Evolutionary conservation across 768 basidiomycete genomes (phyloP).

Genomic region (Suillus ampliporus): DNA sequence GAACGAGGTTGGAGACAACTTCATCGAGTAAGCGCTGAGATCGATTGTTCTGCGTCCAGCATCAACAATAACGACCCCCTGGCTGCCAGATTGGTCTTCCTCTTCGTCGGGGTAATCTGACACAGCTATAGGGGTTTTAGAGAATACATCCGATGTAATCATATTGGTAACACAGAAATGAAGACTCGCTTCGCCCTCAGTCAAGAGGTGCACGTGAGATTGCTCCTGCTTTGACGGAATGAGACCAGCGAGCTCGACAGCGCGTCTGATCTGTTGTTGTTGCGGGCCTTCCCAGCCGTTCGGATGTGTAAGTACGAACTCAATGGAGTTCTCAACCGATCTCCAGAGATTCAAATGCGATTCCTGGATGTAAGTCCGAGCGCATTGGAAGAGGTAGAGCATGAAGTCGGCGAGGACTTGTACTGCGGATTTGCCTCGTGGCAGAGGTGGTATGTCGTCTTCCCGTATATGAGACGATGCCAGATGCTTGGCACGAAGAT

Average conservation of each 20-base stretch:
- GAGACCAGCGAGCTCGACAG: conserved; percentile 29
- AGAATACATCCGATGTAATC: conserved; percentile 38
- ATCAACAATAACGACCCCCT: conserved; percentile 51
- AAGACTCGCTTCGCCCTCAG: conserved; percentile 34
- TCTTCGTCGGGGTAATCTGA: conserved; percentile 9
- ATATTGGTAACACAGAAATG: conserved; percentile 49
- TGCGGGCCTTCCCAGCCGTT: conserved; percentile 40
- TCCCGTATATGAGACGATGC: conserved; percentile 29
- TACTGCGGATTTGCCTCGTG: conserved; percentile 39
- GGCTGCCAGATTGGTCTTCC: conserved; percentile 29
- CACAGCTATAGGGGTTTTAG: conserved; percentile 6
- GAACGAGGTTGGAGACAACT: conserved; percentile 27
- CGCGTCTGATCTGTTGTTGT: conserved; percentile 34
- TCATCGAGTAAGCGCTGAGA: conserved; percentile 42
- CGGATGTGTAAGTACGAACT: conserved; percentile 34
- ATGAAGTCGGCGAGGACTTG: conserved; percentile 51
- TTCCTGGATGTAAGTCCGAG: conserved; percentile 27
- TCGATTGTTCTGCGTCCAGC: conserved; percentile 50
- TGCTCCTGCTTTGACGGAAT: conserved; percentile 21
- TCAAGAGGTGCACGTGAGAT: conserved; percentile 29
- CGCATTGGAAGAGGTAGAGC: conserved; percentile 43
- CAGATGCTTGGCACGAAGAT: conserved; percentile 39
- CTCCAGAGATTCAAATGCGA: conserved; percentile 37
- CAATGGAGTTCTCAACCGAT: conserved; percentile 25
- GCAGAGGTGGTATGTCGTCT: conserved; percentile 36